Conservation (phyloP, 2,329 filamentous ascomycete genomes). For the Xylariaceae sp. region DNA sequence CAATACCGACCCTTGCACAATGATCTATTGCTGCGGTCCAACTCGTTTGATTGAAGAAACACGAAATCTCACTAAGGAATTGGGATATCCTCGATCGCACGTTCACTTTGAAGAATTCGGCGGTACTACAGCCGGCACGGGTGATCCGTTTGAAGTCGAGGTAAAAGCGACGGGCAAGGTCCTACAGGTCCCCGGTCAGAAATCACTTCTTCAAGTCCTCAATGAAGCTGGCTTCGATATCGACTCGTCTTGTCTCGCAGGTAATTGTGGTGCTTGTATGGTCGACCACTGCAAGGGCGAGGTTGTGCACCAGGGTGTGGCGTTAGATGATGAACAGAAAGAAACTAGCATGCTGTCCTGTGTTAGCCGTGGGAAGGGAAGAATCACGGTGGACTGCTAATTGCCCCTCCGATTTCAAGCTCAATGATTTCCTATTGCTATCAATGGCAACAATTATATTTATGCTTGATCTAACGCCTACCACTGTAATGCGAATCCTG, state of each 20-base stretch:
- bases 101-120: conserved; percentile 43
- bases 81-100: conserved; percentile 37
- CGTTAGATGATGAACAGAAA: conserved; percentile 41
- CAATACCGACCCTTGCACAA: conserved; percentile 31
- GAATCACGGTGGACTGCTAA: conserved; percentile 34
- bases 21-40: conserved; percentile 45
- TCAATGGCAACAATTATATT: neutral
- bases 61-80: conserved; percentile 25
- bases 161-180: conserved; percentile 36
- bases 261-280: conserved; percentile 44
- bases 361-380: conserved; percentile 42
- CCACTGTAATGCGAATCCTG: neutral
- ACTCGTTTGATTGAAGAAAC: conserved; percentile 35
- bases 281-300: conserved; percentile 40
- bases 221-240: conserved; percentile 44
- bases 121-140: conserved; percentile 35
- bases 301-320: conserved; percentile 39
- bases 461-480: neutral
- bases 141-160: conserved; percentile 42
- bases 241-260: conserved; percentile 42
- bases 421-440: too few relatives aligned
- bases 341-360: conserved; percentile 39
- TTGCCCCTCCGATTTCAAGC: neutral
- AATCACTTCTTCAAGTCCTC: conserved; percentile 42
- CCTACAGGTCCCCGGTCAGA: conserved; percentile 38